phyloP scores from a whole-genome alignment of 257 asterid species.

The Mitragyna speciosa region DNA sequence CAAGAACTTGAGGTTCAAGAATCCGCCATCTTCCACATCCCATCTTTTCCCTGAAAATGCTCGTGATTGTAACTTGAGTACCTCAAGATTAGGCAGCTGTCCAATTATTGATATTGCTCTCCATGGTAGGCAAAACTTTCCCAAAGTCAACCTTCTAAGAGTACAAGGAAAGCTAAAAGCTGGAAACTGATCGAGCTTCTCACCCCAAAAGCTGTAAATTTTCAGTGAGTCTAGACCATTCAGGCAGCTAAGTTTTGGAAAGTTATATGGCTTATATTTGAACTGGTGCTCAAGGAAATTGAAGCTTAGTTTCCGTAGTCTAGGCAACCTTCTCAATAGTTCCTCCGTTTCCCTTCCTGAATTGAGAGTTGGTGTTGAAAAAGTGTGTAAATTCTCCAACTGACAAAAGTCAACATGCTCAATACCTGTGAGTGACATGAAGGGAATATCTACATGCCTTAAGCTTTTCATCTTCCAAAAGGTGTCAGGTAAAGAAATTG shows the following conservation, averaged over 20 bases:
- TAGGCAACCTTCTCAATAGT: not conserved
- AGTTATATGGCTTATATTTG: not conserved
- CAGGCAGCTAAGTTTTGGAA: not conserved
- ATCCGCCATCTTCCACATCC: not conserved
- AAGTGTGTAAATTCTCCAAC: not conserved
- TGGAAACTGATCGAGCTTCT: not conserved
- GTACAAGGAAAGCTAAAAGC: constrained; percentile 13
- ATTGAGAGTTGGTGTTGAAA: not conserved
- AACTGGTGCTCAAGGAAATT: not conserved
- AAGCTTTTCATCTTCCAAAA: constrained; percentile 15
- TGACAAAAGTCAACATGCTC: not conserved
- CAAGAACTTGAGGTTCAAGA: constrained; percentile 15
- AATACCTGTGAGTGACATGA: not conserved
- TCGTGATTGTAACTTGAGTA: not conserved
- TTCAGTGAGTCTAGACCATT: constrained; percentile 9
- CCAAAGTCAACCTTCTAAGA: constrained; percentile 1
- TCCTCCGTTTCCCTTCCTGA: not conserved
- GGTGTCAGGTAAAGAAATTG: not conserved
- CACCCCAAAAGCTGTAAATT: too few species aligned
- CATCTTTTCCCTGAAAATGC: not conserved
- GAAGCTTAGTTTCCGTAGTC: constrained; percentile 8
- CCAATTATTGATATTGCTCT: constrained; percentile 13
- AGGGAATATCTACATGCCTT: constrained; percentile 15
- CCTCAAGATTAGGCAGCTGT: constrained; percentile 10
- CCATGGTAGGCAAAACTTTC: not conserved